Evolutionary conservation across 2,329 filamentous ascomycete genomes (phyloP).

Genomic region (Aspergillus spinulosporus): DNA sequence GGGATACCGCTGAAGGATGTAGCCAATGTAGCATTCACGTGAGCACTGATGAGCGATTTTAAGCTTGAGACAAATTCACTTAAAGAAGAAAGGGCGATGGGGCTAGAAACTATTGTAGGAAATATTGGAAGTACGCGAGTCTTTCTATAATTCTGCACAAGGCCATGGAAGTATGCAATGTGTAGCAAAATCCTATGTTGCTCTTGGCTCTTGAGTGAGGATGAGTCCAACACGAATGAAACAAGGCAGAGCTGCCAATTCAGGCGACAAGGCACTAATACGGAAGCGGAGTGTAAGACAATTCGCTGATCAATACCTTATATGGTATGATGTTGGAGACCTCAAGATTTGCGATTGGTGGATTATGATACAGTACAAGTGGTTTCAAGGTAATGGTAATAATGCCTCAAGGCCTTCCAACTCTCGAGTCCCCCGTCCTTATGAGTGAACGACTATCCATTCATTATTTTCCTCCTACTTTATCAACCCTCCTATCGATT

Average conservation of each 20-base stretch:
- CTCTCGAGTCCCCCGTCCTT: conserved; percentile 15
- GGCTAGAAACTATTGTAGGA: neutral
- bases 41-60: neutral
- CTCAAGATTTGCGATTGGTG: conserved; percentile 7
- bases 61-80: neutral
- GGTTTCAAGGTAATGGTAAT: conserved; percentile 1
- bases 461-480: conserved; percentile 26
- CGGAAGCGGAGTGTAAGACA: conserved; percentile 6
- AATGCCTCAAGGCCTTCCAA: conserved; percentile 6
- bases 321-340: no score
- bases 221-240: neutral
- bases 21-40: neutral
- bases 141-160: neutral
- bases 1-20: no score
- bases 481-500: conserved; percentile 18
- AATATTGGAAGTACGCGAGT: neutral
- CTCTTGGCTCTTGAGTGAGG: neutral
- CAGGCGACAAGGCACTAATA: conserved; percentile 23
- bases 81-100: neutral
- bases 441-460: conserved; percentile 15
- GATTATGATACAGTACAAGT: conserved; percentile 7
- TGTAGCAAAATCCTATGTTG: neutral
- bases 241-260: conserved; percentile 7
- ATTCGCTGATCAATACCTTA: conserved; percentile 23
- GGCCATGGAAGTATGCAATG: neutral